Percentiles rank a stretch among this genome's conserved stretches.
Conservation (phyloP, 768 basidiomycete species). For the Pisolithus albus region DNA sequence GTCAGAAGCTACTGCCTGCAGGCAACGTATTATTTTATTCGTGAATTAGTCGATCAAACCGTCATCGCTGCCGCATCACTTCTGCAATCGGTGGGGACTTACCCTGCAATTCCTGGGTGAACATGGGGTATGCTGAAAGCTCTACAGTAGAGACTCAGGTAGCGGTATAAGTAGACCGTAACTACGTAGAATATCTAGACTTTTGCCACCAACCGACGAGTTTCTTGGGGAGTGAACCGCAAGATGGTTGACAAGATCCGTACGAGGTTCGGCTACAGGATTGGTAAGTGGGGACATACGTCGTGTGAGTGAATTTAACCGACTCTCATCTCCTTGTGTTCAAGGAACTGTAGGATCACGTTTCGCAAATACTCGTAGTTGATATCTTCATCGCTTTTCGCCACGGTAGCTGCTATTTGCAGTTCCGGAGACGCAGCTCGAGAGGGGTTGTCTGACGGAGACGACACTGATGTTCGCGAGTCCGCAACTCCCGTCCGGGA, state of each 20-base stretch:
- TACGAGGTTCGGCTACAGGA: constrained; percentile 72
- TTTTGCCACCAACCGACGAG: constrained; percentile 81
- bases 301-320: constrained; percentile 23
- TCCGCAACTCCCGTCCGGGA: constrained; percentile 33
- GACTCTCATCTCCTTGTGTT: constrained; percentile 98
- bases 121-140: neutral
- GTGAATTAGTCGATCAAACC: no score
- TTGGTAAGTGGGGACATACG: constrained; percentile 2
- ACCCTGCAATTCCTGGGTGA: neutral
- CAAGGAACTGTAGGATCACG: constrained; percentile 93
- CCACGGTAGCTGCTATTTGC: constrained; percentile 17
- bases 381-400: constrained; percentile 77
- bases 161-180: neutral
- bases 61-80: no score
- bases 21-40: no score
- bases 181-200: constrained; percentile 40
- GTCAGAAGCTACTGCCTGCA: no score
- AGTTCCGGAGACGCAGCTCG: constrained; percentile 30
- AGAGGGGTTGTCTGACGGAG: constrained; percentile 36
- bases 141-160: no score
- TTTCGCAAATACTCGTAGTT: constrained; percentile 95
- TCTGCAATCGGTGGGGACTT: neutral
- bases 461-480: constrained; percentile 34
- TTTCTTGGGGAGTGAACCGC: constrained; percentile 93
- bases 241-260: constrained; percentile 88